Conservation (phyloP, 176 grass and related monocot genomes). For the Zoysia pacifica region DNA sequence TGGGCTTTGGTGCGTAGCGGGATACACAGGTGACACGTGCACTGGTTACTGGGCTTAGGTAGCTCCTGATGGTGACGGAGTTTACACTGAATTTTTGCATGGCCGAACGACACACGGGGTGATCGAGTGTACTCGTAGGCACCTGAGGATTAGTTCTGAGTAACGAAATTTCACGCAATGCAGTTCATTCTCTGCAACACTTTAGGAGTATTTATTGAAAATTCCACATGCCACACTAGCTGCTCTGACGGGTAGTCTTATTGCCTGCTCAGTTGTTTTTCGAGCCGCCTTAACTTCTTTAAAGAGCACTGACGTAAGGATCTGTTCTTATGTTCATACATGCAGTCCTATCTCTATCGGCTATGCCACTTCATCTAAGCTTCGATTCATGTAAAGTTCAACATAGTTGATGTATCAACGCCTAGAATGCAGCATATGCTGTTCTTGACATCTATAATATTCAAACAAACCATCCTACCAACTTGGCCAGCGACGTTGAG, state of each 20-base stretch:
- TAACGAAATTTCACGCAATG: background rate
- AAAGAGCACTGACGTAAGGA: background rate
- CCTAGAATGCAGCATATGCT: background rate
- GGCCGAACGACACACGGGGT: no score
- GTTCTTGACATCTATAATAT: background rate
- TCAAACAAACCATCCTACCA: conserved; percentile 6
- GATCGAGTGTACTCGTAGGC: no score
- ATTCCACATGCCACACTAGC: background rate
- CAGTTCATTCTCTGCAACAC: background rate
- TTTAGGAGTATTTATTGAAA: no score
- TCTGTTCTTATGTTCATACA: background rate
- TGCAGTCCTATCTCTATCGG: background rate
- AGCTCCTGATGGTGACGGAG: no score
- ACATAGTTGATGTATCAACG: background rate
- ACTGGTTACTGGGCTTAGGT: background rate
- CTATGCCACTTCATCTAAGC: background rate
- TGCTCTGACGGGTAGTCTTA: background rate
- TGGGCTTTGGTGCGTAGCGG: background rate
- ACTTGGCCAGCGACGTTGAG: conserved; percentile 7
- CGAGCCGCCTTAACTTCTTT: background rate
- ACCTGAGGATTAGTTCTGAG: background rate
- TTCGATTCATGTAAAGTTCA: background rate
- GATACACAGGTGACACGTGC: background rate
- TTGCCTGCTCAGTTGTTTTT: background rate
- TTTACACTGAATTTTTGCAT: no score